Evolutionary conservation across 2,329 filamentous ascomycete genomes (phyloP).

Genomic region (Scedosporium minutisporum): DNA sequence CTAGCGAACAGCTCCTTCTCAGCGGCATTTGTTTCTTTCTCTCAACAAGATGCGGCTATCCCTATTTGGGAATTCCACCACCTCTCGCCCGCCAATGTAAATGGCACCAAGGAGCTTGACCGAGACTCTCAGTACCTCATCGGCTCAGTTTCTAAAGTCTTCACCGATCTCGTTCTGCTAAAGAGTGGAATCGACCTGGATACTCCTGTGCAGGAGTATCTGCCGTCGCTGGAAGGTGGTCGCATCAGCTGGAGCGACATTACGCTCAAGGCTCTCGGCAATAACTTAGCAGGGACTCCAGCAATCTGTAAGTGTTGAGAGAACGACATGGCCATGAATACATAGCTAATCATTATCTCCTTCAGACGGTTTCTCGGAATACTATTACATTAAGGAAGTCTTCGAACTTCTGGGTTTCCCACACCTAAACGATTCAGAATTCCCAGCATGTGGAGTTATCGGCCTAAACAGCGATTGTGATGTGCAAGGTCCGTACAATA

Average conservation of each 20-base stretch:
- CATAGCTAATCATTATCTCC: too few relatives aligned
- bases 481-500: too few relatives aligned
- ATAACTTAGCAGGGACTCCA: conserved; percentile 25
- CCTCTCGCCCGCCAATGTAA: conserved; percentile 20
- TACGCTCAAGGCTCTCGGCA: conserved; percentile 25
- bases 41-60: conserved; percentile 15
- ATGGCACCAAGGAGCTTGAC: conserved; percentile 22
- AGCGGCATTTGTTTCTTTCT: conserved; percentile 21
- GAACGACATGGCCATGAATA: too few relatives aligned
- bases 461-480: conserved; percentile 24
- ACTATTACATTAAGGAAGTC: conserved; percentile 24
- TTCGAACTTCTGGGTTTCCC: conserved; percentile 27
- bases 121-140: conserved; percentile 31
- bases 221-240: conserved; percentile 20
- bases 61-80: conserved; percentile 34
- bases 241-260: conserved; percentile 25
- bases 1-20: conserved; percentile 28
- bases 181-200: conserved; percentile 24
- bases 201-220: conserved; percentile 21
- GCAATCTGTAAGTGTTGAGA: conserved; percentile 22
- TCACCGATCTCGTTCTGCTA: conserved; percentile 26
- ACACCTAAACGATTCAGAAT: conserved; percentile 20
- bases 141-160: conserved; percentile 28
- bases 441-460: conserved; percentile 25
- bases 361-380: conserved; percentile 25